Evolutionary conservation across 495 filamentous ascomycete species (phyloP), one percentile per base, ranked within the genome.

Genomic region (Hypoxylon perforatum): DNA sequence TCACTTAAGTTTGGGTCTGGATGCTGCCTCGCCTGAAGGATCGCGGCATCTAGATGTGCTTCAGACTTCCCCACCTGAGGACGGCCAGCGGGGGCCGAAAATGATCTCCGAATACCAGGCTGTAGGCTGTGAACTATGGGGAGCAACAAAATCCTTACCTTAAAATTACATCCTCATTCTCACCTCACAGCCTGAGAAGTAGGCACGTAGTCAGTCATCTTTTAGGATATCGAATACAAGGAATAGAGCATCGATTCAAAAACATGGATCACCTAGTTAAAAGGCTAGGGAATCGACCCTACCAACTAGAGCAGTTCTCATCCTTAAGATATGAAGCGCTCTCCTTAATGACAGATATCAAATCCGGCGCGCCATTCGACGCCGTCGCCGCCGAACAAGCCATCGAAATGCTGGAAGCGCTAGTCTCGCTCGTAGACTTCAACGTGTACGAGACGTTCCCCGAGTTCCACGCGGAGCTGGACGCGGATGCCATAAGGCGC

Each of bases 291-390:
- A 42, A 42, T 18, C 39, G 39, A 15, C 39, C 39, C 15, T 42
- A 42, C 39, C 39, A 42, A 42, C 39, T 42, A 42, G 39, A 42
- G 5, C 39, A 42, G n/a, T 42, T 42, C 39, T 42, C 39, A 17
- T 42, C 39, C 5, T n/a, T 42, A 8, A 42, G 39, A 42, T 15
- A 3, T 8, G 39, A 42, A 42, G 39, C 39, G 39, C 39, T 42
- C 39, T 42, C 39, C n/a, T 42, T 42, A 15, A 15, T 17, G 8
- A n/a, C 39, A 12, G 39, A 42, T 18, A 42, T 42, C 12, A 42
- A 18, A 15, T 42, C 39, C 4, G 39, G 39, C 15, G n/a, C 15
- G 3, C n/a, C 39, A 42, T 42, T 42, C 39, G n/a, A 42, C n/a
- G 39, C 39, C 14, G n/a, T 42, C 15, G 12, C 39, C 8, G 39